These are phyloP conservation scores for Mortierella sp. DNA, from an alignment of 371 early-diverging fungal genomes.

Conservation along the genomic window DNA sequence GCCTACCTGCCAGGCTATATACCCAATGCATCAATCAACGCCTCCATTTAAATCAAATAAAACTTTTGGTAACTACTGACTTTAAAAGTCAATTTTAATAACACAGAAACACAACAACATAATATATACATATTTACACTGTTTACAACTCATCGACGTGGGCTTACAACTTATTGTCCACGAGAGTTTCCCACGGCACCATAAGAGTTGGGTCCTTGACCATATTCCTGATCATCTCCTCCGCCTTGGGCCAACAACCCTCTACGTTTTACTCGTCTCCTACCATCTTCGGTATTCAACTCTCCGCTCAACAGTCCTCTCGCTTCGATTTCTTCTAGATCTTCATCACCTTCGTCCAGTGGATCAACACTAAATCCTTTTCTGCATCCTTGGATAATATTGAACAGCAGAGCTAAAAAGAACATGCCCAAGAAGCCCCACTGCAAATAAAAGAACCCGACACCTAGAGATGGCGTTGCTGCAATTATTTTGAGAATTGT, in stretches of 20 bases:
- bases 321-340: constrained; percentile 26
- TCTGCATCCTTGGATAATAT: constrained; percentile 33
- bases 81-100: too few relatives aligned
- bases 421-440: constrained; percentile 64
- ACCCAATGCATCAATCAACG: background rate
- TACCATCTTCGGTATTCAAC: constrained; percentile 11
- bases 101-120: background rate
- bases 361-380: constrained; percentile 34
- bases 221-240: background rate
- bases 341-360: constrained; percentile 24
- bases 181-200: background rate
- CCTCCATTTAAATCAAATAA: too few relatives aligned
- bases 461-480: constrained; percentile 65
- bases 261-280: constrained; percentile 16
- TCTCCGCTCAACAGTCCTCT: constrained; percentile 25
- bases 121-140: background rate
- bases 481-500: constrained; percentile 61
- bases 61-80: too few relatives aligned
- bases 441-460: constrained; percentile 63
- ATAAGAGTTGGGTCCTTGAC: background rate
- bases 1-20: background rate
- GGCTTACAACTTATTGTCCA: background rate
- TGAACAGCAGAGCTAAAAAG: constrained; percentile 61
- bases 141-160: background rate
- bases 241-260: constrained; percentile 1